These are phyloP conservation scores for Penicillium sp. DNA, from an alignment of 2,329 filamentous ascomycete genomes.

Conservation along the genomic window DNA sequence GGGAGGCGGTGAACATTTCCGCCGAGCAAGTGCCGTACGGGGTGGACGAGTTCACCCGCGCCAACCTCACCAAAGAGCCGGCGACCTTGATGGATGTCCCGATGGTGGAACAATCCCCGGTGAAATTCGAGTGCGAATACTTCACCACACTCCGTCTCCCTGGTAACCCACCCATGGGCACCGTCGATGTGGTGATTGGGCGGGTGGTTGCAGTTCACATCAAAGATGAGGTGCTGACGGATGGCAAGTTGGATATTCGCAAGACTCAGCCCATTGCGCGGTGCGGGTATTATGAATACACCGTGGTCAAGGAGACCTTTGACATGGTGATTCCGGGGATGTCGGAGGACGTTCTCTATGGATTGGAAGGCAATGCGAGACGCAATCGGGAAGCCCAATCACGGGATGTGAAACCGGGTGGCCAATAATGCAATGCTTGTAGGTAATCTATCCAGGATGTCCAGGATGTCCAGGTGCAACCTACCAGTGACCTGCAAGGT, in stretches of 20 bases:
- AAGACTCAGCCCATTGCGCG: conserved; percentile 62
- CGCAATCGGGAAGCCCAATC: conserved; percentile 17
- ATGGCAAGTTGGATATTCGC: conserved; percentile 56
- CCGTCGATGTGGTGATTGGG: conserved; percentile 60
- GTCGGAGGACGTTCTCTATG: conserved; percentile 37
- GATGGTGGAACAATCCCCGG: conserved; percentile 56
- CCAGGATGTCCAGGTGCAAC: no score
- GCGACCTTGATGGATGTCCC: conserved; percentile 46
- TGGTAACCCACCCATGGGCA: conserved; percentile 59
- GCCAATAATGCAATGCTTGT: neutral
- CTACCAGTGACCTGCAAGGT: neutral
- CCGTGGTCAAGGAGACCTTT: conserved; percentile 57
- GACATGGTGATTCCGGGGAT: conserved; percentile 56
- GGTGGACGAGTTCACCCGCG: conserved; percentile 58
- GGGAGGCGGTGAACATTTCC: conserved; percentile 57
- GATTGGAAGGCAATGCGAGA: conserved; percentile 42
- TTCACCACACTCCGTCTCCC: conserved; percentile 58
- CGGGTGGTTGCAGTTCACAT: conserved; percentile 60
- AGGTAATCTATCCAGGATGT: neutral
- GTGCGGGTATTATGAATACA: conserved; percentile 63
- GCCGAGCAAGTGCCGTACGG: conserved; percentile 53
- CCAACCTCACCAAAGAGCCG: conserved; percentile 52
- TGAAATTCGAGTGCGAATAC: conserved; percentile 61
- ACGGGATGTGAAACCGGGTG: neutral
- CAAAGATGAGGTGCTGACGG: conserved; percentile 55